Percentiles rank a stretch among this genome's conserved stretches.
phyloP scores from a whole-genome alignment of 2,329 filamentous ascomycete species.

The Aureobasidium subglaciale region DNA sequence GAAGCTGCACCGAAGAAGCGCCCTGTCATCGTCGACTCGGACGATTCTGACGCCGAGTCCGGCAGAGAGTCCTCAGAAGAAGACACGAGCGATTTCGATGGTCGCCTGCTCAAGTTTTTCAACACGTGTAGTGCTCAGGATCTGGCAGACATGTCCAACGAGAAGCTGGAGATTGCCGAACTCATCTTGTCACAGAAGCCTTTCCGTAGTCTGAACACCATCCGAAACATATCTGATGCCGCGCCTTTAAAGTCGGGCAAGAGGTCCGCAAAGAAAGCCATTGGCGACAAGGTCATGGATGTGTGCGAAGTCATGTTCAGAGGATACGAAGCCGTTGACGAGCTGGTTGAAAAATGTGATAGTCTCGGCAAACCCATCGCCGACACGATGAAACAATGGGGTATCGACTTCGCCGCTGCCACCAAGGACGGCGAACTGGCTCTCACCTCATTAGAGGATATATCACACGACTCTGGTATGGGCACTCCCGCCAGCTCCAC shows the following conservation, averaged over 20 bases:
- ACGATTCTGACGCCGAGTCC: slow-evolving; percentile 21
- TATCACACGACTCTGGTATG: slow-evolving; percentile 56
- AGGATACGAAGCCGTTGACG: slow-evolving; percentile 76
- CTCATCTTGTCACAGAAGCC: slow-evolving; percentile 67
- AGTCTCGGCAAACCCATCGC: slow-evolving; percentile 60
- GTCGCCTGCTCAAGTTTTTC: slow-evolving; percentile 67
- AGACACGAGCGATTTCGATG: slow-evolving; percentile 35
- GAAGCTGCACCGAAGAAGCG: slow-evolving; percentile 17
- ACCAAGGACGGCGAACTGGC: slow-evolving; percentile 56
- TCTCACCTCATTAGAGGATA: slow-evolving; percentile 47
- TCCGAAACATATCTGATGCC: slow-evolving; percentile 54
- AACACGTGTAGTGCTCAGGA: slow-evolving; percentile 71
- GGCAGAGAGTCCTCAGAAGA: slow-evolving; percentile 10
- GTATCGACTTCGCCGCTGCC: slow-evolving; percentile 56
- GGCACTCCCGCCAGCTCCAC: slow-evolving; percentile 49
- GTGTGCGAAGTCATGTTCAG: slow-evolving; percentile 65
- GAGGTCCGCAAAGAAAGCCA: slow-evolving; percentile 41
- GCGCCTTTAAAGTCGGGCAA: slow-evolving; percentile 46
- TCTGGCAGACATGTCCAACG: slow-evolving; percentile 73
- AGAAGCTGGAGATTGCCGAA: slow-evolving; percentile 62
- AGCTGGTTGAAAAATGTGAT: slow-evolving; percentile 71
- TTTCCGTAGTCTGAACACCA: slow-evolving; percentile 59
- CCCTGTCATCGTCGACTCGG: slow-evolving; percentile 29
- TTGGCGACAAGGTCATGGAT: slow-evolving; percentile 62
- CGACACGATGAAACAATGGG: slow-evolving; percentile 60